Evolutionary conservation across 495 filamentous ascomycete species (phyloP).

Genomic region (Penicillium mononematosum): DNA sequence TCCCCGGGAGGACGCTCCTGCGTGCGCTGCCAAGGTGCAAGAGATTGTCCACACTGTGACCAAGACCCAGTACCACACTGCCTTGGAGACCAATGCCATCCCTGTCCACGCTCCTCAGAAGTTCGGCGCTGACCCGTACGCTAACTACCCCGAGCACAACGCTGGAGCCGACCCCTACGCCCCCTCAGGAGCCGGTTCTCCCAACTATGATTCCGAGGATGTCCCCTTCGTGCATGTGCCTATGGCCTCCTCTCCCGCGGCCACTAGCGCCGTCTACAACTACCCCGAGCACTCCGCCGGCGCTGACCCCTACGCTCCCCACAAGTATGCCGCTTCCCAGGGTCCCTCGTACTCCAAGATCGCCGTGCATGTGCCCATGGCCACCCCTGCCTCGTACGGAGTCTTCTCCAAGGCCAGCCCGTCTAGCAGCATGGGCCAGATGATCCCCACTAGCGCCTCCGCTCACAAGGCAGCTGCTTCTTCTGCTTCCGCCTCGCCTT

Average conservation of each 20-base stretch:
- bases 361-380: constrained; percentile 34
- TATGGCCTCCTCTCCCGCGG: too few species aligned
- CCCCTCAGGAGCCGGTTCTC: too few species aligned
- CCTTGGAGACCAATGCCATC: constrained; percentile 16
- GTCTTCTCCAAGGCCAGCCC: constrained; percentile 14
- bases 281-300: constrained; percentile 7
- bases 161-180: neutral
- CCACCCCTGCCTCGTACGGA: constrained; percentile 16
- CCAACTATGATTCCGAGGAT: too few species aligned
- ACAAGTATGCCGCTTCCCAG: constrained; percentile 16
- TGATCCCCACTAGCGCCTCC: constrained; percentile 16
- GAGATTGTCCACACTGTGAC: constrained; percentile 35
- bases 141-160: neutral
- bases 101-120: constrained; percentile 3
- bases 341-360: constrained; percentile 28
- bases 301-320: constrained; percentile 9
- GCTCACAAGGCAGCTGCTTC: neutral
- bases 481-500: constrained; percentile 14
- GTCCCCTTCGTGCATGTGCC: too few species aligned
- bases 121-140: neutral
- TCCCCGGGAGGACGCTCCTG: constrained; percentile 11
- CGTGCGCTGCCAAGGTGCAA: constrained; percentile 21
- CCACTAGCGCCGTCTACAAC: neutral
- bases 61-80: constrained; percentile 29
- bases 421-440: constrained; percentile 3